Evolutionary conservation across 2,329 filamentous ascomycete genomes (phyloP), one percentile per base, ranked within the genome.

Genomic region (Bimuria novae-zelandiae): DNA sequence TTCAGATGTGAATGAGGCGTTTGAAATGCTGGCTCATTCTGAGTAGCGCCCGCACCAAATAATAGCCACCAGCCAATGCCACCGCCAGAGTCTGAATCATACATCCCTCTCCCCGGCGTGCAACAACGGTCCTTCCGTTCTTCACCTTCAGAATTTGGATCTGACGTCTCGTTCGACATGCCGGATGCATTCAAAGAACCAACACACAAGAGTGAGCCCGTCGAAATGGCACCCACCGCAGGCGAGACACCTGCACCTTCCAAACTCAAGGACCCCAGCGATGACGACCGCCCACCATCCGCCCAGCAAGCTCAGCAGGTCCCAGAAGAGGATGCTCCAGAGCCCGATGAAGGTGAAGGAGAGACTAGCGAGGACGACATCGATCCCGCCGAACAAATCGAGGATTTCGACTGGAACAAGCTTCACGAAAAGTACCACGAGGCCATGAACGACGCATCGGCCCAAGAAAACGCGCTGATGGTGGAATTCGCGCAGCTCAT

Each of bases 391-490:
- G 55, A 65, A 7, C 49, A 52, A 23, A 65, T 90, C 55, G 74
- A 77, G 40, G 49, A 75, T 66, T 91, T 89, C 65, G 84, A 92
- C 73, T 96, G 92, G 92, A 79, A 86, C 2, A 82, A 87, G n/a
- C 86, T 96, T 27, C 82, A 92, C 71, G 68, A 77, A 1, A 83
- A 84, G 36, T 96, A 92, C 62, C 80, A 87, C 54, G 76, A 82
- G 47, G 85, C 84, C 16, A 82, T 96, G 63, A 74, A 78, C 12
- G 79, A 86, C 35, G 83, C 87, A 29, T 82, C 86, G 46, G 77
- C 79, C 2, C 76, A 85, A 2, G 91, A 96, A 68, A 79, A 80
- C 39, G 77, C 83, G 25, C 77, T 93, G 39, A 76, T 89, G 48
- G 79, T 84, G 17, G 87, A 92, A 56, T 90, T 89, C 58, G 80